Evolutionary conservation across 495 filamentous ascomycete genomes (phyloP).

Genomic region (Xylaria intraflava): DNA sequence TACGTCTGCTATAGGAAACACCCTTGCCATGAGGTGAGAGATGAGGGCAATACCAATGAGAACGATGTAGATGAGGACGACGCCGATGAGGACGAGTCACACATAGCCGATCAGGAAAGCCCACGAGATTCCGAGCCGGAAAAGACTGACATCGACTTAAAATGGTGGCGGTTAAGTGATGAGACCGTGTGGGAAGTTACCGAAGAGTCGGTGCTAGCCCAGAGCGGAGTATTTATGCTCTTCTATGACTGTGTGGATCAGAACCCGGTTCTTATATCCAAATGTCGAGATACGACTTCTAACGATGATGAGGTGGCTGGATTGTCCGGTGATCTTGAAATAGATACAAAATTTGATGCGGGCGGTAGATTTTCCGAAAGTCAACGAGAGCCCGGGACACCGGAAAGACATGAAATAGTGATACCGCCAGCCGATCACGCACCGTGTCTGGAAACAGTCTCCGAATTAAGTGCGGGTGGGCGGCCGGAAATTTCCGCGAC

Average conservation of each 20-base stretch:
- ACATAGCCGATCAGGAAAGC: neutral
- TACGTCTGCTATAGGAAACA: slow-evolving; percentile 85
- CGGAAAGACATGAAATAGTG: neutral
- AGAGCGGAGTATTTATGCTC: slow-evolving; percentile 88
- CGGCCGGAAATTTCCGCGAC: neutral
- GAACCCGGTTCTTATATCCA: slow-evolving; percentile 22
- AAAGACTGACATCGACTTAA: slow-evolving; percentile 26
- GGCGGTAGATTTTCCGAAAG: neutral
- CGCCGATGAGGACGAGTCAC: neutral
- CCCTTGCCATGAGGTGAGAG: slow-evolving; percentile 21
- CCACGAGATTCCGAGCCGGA: slow-evolving; percentile 17
- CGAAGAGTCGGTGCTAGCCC: slow-evolving; percentile 65
- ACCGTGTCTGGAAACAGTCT: neutral
- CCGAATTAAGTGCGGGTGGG: neutral
- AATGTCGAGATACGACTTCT: neutral
- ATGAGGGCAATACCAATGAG: neutral
- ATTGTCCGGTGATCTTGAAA: neutral
- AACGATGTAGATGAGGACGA: neutral
- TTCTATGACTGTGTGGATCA: slow-evolving; percentile 75
- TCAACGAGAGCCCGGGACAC: neutral
- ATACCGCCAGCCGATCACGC: neutral
- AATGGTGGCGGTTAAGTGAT: slow-evolving; percentile 85
- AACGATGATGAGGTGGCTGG: neutral
- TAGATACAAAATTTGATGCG: neutral
- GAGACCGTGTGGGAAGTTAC: slow-evolving; percentile 68